Conservation (phyloP, 148 eudicot genomes). For the Persicaria tinctoria region DNA sequence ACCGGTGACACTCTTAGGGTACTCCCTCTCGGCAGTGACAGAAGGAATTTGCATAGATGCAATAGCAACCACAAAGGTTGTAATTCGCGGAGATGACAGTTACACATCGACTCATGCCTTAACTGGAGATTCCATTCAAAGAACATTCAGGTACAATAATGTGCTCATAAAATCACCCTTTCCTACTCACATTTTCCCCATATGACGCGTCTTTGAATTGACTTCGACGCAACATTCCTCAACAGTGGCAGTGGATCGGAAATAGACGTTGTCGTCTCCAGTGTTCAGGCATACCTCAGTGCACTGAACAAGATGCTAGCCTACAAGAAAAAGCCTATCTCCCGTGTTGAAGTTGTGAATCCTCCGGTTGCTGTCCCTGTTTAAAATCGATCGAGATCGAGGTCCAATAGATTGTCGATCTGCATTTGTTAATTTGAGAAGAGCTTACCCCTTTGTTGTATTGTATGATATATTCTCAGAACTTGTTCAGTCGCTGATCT, state of each 20-base stretch:
- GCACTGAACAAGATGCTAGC: constrained; percentile 89
- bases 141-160: constrained; percentile 57
- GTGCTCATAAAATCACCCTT: background rate
- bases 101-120: constrained; percentile 45
- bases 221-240: background rate
- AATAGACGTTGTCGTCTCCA: constrained; percentile 82
- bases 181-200: no score
- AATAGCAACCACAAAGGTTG: constrained; percentile 73
- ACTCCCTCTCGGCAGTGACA: constrained; percentile 67
- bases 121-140: constrained; percentile 42
- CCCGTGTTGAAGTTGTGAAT: constrained; percentile 17
- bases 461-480: no score
- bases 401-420: no score
- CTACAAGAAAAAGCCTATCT: constrained; percentile 28
- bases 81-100: constrained; percentile 47
- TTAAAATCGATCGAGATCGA: background rate
- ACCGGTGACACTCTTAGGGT: constrained; percentile 84
- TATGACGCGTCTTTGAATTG: no score
- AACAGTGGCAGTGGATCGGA: constrained; percentile 88
- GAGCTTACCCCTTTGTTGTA: no score
- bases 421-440: no score
- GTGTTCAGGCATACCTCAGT: constrained; percentile 83
- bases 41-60: constrained; percentile 75
- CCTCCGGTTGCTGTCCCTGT: constrained; percentile 20
- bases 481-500: no score